phyloP scores from a whole-genome alignment of 257 asterid genomes.

The Datura wrightii region DNA sequence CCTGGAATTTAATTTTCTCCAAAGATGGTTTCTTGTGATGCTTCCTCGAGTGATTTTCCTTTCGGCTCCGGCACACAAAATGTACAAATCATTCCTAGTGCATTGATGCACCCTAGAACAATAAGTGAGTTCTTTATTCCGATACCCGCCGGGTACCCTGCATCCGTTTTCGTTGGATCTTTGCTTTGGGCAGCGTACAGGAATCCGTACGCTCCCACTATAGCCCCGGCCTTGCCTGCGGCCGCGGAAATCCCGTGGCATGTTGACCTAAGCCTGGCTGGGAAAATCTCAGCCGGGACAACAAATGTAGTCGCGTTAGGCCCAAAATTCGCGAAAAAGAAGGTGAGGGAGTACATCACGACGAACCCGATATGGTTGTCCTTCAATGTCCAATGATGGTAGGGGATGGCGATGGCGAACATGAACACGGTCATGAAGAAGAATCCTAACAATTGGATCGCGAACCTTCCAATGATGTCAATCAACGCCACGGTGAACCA shows the following conservation, averaged over 20 bases:
- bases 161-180: slow-evolving; percentile 32
- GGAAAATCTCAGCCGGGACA: slow-evolving; percentile 30
- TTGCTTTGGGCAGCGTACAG: slow-evolving; percentile 40
- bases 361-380: slow-evolving; percentile 35
- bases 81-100: slow-evolving; percentile 30
- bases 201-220: slow-evolving; percentile 42
- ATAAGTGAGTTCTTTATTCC: slow-evolving; percentile 40
- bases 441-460: slow-evolving; percentile 13
- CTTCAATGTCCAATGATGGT: slow-evolving; percentile 37
- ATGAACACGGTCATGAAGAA: slow-evolving; percentile 42
- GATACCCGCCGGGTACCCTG: slow-evolving; percentile 40
- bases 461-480: slow-evolving; percentile 39
- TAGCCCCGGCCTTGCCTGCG: slow-evolving; percentile 49
- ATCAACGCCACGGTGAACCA: slow-evolving; percentile 44
- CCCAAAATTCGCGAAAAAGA: slow-evolving; percentile 41
- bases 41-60: slow-evolving; percentile 9
- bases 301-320: slow-evolving; percentile 46
- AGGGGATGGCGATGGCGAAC: slow-evolving; percentile 41
- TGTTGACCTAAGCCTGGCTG: slow-evolving; percentile 42
- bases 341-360: slow-evolving; percentile 18
- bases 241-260: slow-evolving; percentile 47
- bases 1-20: background rate
- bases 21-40: background rate
- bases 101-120: slow-evolving; percentile 31
- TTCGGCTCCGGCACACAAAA: slow-evolving; percentile 39